Evolutionary conservation across 495 filamentous ascomycete species (phyloP), one percentile per base, ranked within the genome.

Genomic region (Xylaria grammica): DNA sequence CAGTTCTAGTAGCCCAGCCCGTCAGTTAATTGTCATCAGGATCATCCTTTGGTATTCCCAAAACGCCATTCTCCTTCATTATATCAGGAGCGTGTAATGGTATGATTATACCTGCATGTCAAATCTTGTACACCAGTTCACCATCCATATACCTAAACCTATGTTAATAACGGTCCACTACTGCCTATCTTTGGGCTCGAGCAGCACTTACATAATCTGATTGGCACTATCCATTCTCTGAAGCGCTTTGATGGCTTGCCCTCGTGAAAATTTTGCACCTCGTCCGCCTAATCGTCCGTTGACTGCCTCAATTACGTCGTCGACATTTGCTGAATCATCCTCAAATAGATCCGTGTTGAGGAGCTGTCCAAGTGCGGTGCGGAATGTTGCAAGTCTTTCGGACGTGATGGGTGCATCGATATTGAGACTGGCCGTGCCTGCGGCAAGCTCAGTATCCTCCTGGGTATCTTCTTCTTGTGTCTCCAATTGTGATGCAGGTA

Each of bases 121-220:
- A 81, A 59, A 83, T 77, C 77, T 79, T 80, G 59, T 81, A 82
- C 32, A 83, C 78, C 26, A 80, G 60, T 50, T 81, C 72, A 3
- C 77, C 79, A 67, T 78, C 77, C 24, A 77, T 76, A 70, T 76
- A 82, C 80, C 80, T 83, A 58, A 19, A 22, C 6, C 54, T 32
- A 19, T 13, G 65, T 81, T 69, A 81, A 73, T 56, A 71, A 48
- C 29, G 15, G 42, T 30, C 34, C 3, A 13, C 32, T 4, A 53
- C 10, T 15, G 13, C 26, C 13, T 44, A 13, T 17, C 19, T 34
- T 34, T 38, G 26, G 38, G 36, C 22, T 22, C n/a, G 26, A 19
- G 15, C 20, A 24, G 20, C 22, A 89, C 91, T 87, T 78, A 97
- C 96, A 98, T 98, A 76, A 99, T 88, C 79, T 91, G 86, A 72